phyloP scores from a whole-genome alignment of 768 basidiomycete genomes.

The Fistulinella prunicolor region DNA sequence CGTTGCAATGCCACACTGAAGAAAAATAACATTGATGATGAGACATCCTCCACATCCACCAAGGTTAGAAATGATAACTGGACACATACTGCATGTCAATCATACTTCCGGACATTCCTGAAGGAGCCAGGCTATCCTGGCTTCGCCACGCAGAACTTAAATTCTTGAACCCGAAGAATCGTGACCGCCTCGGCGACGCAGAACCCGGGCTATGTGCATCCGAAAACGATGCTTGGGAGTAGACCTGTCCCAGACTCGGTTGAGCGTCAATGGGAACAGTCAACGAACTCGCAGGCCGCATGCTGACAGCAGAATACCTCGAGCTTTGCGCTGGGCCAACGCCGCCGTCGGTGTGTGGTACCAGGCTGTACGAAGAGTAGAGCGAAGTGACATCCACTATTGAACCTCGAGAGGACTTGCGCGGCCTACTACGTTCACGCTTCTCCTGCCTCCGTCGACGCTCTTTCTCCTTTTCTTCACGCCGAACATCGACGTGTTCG shows the following conservation, averaged over 20 bases:
- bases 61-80: constrained; percentile 2
- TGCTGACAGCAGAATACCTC: constrained; percentile 54
- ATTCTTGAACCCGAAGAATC: constrained; percentile 78
- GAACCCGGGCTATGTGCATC: constrained; percentile 75
- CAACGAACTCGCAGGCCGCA: constrained; percentile 60
- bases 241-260: constrained; percentile 56
- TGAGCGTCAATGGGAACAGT: constrained; percentile 58
- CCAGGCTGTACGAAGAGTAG: constrained; percentile 62
- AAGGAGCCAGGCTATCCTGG: constrained; percentile 78
- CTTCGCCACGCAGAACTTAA: constrained; percentile 71
- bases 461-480: constrained; percentile 71
- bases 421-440: constrained; percentile 50
- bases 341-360: constrained; percentile 55
- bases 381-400: constrained; percentile 70
- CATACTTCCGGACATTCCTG: constrained; percentile 84
- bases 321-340: constrained; percentile 55
- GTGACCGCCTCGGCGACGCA: constrained; percentile 60
- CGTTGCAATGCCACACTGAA: constrained; percentile 74
- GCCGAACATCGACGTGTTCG: constrained; percentile 80
- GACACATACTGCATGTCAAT: constrained; percentile 85
- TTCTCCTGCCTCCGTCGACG: constrained; percentile 67
- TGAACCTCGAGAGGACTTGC: constrained; percentile 73
- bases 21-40: constrained; percentile 7
- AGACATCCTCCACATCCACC: background rate
- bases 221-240: constrained; percentile 78